Evolutionary conservation across 2,329 filamentous ascomycete genomes (phyloP), one percentile per base, ranked within the genome.

Genomic region (Escovopsis sp.): DNA sequence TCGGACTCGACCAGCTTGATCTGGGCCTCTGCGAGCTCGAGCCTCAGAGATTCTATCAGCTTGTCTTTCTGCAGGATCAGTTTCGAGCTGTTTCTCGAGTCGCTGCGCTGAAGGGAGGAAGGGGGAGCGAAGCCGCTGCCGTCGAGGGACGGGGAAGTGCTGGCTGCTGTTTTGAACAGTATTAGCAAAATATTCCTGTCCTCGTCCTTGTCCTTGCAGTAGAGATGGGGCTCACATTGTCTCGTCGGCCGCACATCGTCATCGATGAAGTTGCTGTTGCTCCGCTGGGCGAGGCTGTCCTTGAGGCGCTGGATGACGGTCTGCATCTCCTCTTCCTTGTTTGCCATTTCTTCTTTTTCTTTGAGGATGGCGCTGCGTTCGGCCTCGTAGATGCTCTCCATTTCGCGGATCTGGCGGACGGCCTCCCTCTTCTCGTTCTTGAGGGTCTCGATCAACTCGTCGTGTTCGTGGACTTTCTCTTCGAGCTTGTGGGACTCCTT

Each of bases 1-100:
- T 96, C 88, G 42, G 91, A 79, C 61, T 96, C 89, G 25, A 94
- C 82, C 24, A 95, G 71, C 62, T 94, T 95, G 64, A 95, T 93
- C 60, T 96, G 88, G 16, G 85, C 81, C 61, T 96, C 91, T 35
- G 91, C 89, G 39, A 98, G 73, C 59, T 98, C 91, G 24, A 96
- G 74, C 43, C 89, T 77, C 47, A 98, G 70, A 10, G 83, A 86
- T 59, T 96, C 89, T 52, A 98, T 96, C 45, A 95, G 70, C 64
- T 93, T 91, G 63, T 98, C 91, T 61, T 96, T 98, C 60, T 96
- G 88, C 51, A 93, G 72, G 39, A 96, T 74, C 40, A 94, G 70
- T 60, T 89, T 93, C 12, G 87, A 93, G 61, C 83, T 89, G 59
- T 84, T 93, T 48, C 83, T 76, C 30, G 87, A 94, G 53, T 93